Conservation (phyloP, 179 eudicot species). For the Actinidia chinensis region DNA sequence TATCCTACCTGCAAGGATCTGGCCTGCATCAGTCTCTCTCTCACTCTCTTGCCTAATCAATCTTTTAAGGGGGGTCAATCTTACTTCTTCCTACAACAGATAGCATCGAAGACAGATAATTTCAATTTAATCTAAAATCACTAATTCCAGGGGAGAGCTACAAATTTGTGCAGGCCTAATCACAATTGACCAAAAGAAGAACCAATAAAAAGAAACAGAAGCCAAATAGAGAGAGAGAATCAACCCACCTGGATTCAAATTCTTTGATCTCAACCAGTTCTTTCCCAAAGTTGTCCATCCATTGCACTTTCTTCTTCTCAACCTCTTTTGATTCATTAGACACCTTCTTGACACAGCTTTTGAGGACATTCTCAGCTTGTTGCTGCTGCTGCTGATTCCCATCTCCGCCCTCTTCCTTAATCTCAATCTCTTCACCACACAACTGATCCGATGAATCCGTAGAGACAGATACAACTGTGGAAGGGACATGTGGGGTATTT, state of each 20-base stretch:
- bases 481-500: slow-evolving; percentile 33
- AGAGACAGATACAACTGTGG: slow-evolving; percentile 26
- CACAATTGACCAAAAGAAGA: background rate
- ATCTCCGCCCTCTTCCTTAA: slow-evolving; percentile 29
- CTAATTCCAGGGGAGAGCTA: background rate
- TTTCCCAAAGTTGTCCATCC: slow-evolving; percentile 63
- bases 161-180: background rate
- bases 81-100: background rate
- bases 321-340: slow-evolving; percentile 18
- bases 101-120: slow-evolving; percentile 3
- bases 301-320: slow-evolving; percentile 60
- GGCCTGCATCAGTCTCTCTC: too few species aligned
- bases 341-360: slow-evolving; percentile 47
- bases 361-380: slow-evolving; percentile 30
- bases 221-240: background rate
- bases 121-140: background rate
- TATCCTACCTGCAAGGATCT: too few species aligned
- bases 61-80: background rate
- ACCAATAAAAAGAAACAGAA: background rate
- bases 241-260: slow-evolving; percentile 58
- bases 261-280: slow-evolving; percentile 65
- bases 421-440: slow-evolving; percentile 25
- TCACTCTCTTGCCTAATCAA: background rate
- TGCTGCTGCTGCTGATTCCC: slow-evolving; percentile 19
- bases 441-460: slow-evolving; percentile 24